phyloP scores from a whole-genome alignment of 139 green algal genomes.

The Gonium pectorale region DNA sequence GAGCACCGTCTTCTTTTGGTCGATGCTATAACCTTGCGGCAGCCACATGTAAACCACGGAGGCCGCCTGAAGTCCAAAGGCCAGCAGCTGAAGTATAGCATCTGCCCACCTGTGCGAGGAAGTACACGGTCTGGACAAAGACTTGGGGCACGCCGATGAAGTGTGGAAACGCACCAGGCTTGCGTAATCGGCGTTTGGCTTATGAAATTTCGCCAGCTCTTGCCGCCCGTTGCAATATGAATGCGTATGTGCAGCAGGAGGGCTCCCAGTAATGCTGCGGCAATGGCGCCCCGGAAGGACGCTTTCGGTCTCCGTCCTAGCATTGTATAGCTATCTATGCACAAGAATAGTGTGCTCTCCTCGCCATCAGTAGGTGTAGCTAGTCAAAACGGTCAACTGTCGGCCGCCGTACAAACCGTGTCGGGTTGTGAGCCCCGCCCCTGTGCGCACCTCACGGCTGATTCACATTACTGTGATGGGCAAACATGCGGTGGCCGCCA shows the following conservation, averaged over 20 bases:
- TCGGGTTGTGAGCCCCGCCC: no score
- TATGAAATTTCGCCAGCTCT: background rate
- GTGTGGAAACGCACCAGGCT: conserved; percentile 13
- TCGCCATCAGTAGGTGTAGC: no score
- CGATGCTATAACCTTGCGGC: conserved; percentile 16
- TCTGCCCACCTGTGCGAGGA: conserved; percentile 28
- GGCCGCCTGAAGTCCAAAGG: background rate
- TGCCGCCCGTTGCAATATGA: background rate
- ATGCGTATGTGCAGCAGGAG: background rate
- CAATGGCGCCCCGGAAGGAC: background rate
- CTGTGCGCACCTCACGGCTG: no score
- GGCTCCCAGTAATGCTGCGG: background rate
- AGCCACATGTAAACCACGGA: background rate
- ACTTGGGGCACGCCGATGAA: no score
- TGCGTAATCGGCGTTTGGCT: conserved; percentile 18
- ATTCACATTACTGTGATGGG: no score
- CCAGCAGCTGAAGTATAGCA: conserved; percentile 1
- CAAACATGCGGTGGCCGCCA: no score
- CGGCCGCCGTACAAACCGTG: no score
- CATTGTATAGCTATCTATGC: no score
- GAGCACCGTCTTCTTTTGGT: conserved; percentile 20
- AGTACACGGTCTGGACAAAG: no score
- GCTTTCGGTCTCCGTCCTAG: background rate
- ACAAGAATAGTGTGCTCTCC: no score
- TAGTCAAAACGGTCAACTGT: no score